A percentile compares a stretch with the other conserved stretches of the same genome.
These are phyloP conservation scores for Populus tomentosa DNA, from an alignment of 441 rosid genomes.

Conservation along the genomic window DNA sequence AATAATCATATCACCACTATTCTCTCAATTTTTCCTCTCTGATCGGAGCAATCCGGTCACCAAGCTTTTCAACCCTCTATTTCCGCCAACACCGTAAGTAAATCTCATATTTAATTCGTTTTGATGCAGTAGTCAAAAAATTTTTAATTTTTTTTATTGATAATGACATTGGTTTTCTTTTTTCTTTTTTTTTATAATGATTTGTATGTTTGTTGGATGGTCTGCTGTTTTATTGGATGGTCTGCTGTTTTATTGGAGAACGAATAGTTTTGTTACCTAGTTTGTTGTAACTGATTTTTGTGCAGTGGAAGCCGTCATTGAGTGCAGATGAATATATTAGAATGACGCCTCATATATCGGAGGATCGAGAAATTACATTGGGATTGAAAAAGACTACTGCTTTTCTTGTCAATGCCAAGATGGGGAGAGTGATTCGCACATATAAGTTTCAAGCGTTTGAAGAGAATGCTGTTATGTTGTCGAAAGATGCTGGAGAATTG, in stretches of 20 bases:
- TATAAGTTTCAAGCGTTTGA: constrained; percentile 34
- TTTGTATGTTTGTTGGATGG: background rate
- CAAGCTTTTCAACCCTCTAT: constrained; percentile 23
- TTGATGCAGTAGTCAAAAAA: constrained; percentile 31
- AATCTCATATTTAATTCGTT: constrained; percentile 1
- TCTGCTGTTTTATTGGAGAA: constrained; percentile 25
- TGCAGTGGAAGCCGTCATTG: constrained; percentile 41
- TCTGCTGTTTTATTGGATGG: no score
- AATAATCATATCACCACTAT: constrained; percentile 38
- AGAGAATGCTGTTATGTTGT: constrained; percentile 34
- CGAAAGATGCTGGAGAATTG: constrained; percentile 40
- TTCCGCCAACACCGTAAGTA: constrained; percentile 47
- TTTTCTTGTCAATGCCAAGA: constrained; percentile 59
- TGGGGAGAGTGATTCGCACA: constrained; percentile 56
- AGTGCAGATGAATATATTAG: constrained; percentile 57
- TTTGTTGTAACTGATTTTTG: background rate
- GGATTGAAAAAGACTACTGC: constrained; percentile 65
- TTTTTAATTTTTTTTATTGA: constrained; percentile 39
- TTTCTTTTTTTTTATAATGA: no score
- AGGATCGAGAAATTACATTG: constrained; percentile 60
- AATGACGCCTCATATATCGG: constrained; percentile 43
- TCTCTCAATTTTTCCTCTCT: constrained; percentile 35
- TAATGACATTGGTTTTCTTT: background rate
- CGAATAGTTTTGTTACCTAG: background rate
- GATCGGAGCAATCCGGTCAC: constrained; percentile 16